Evolutionary conservation across 345 rosid genomes (phyloP), one percentile per base, ranked within the genome.

Genomic region (Rhodamnia argentea): DNA sequence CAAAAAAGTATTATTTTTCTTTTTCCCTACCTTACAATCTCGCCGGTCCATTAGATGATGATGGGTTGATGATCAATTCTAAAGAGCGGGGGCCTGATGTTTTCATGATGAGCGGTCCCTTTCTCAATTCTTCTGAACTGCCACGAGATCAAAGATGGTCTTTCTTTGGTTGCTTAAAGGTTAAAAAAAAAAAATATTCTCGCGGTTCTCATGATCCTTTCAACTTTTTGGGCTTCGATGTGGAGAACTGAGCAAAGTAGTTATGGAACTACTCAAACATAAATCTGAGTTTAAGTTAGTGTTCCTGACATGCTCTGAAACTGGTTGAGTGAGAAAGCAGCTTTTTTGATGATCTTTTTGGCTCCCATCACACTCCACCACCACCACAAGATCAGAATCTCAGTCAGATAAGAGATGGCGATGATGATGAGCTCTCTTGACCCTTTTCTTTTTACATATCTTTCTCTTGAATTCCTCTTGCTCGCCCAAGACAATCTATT

Each of bases 351-450:
- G 55, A 87, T 90, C 91, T 87, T 91, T 91, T 87, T 86, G 90
- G 95, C 70, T 90, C 89, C 92, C 91, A 88, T 89, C 93, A 90
- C 89, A 89, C 83, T 82, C 93, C 93, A 90, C 95, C 92, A 92
- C 92, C 78, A 9, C 92, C 78, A 37, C 47, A 90, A 62, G 94
- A 89, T 85, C 93, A 93, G 94, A 91, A 92, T 93, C 95, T 93
- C 88, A 88, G 93, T 93, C 88, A 88, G 93, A 90, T 37, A 37
- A 70, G 78, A 70, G 78, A 70, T 70, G 78, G 32, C 32, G 78
- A 70, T 37, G 76, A 64, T 64, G 78, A 70, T 70, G 78, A 70
- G 78, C 88, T 85, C 90, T 89, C 89, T 91, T 92, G 91, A 90
- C 90, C 89, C 40, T n/a, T 58, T 86, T 58, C 85, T 82, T 85